Evolutionary conservation across 352 stramenopile genomes (phyloP), one percentile per base, ranked within the genome.

Genomic region (Phytophthora pisi): DNA sequence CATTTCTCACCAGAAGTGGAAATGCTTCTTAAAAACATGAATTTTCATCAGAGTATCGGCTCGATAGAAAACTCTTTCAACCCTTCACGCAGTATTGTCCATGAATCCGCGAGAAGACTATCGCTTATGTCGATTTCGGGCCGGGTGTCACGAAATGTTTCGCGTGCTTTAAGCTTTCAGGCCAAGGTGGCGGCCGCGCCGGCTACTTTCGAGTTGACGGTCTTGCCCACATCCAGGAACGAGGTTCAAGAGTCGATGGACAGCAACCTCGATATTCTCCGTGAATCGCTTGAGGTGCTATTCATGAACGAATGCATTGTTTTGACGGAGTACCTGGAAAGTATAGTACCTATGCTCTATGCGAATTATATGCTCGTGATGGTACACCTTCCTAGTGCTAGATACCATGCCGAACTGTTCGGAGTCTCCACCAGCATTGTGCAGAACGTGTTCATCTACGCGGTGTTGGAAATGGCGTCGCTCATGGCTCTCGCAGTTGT

Each of bases 281-380:
- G 46, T 8, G 51, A 55, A 15, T 54, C 60, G n/a, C 60, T 66
- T n/a, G 43, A 76, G 24, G 36, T 74, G 4, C 42, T 66, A 7
- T 80, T 71, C 54, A 64, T 64, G 3, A 52, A 51, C 18, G 72
- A 80, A 52, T 80, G 68, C 57, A 51, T 72, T 26, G 56, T 71
- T 11, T 58, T 80, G 0, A 56, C 69, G 11, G 72, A 80, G 47
- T 80, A 75, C 45, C 34, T 67, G 36, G 69, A 81, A 53, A 62
- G 55, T 2, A 58, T 81, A 52, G 64, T 78, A 31, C 73, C 73
- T 0, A 28, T 72, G 6, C 36, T 77, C 7, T 78, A 78, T 54
- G 59, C 28, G 2, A 64, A 8, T 5, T 74, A 30, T 15, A 60
- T 52, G 31, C 5, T 60, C 3, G 51, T 40, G 3, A 59, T 77